Evolutionary conservation across 1,284 basidiomycete genomes (phyloP), one percentile per base, ranked within the genome.

Genomic region (Naganishia cerealis): DNA sequence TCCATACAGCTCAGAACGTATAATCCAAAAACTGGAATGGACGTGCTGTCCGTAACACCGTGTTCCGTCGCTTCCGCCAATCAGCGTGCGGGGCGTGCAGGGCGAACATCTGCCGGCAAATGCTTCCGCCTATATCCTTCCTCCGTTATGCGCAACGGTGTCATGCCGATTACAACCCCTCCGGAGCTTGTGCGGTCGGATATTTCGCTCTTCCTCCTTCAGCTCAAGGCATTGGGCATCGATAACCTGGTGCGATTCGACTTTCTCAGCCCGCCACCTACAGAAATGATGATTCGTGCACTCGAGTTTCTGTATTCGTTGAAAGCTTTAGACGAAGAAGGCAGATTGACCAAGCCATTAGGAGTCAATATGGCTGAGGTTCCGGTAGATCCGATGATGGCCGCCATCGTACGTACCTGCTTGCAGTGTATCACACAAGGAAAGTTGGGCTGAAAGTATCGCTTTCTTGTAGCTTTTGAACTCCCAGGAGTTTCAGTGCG

Each of bases 81-180:
- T 24, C 92, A 98, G 81, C 84, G 94, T 57, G 88, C 94, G 48
- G 92, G 94, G 69, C 86, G 95, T 74, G 91, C 92, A 50, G 92
- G 96, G 67, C 87, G 95, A 71, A 94, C 95, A 18, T 88, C 91
- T 0, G 82, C 91, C 0, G 96, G 95, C 5, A 86, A 94, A 73
- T 96, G 93, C 77, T 94, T 94, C 76, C 87, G 96, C n/a, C 85
- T 99, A 6, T 99, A 94, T 79, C 86, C 94, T 0, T 82, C 86
- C 57, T 81, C 85, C 1, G 81, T 82, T 9, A 86, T 91, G 66
- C 71, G 73, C 0, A 66, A 67, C 9, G 79, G 77, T 2, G 71
- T 73, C 0, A 81, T 81, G 80, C 83, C 87, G 0, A 79, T 82
- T 1, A 86, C 87, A 0, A 93, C 92, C 0, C 85, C 89, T 3